Evolutionary conservation across 768 basidiomycete species (phyloP).

Genomic region (Lyophyllum atratum): DNA sequence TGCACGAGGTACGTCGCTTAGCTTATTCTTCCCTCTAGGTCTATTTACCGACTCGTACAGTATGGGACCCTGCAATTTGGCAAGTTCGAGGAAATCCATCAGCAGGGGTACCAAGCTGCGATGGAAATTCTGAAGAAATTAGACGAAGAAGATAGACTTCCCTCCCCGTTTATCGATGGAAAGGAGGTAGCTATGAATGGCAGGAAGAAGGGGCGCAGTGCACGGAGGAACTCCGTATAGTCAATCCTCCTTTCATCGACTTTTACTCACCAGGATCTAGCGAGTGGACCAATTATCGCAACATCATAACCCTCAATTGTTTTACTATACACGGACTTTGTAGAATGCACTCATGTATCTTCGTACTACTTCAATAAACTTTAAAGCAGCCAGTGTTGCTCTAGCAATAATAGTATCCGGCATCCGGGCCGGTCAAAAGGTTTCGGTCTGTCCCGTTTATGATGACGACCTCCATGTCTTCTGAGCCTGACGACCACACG

Average conservation of each 20-base stretch:
- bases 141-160: constrained; percentile 84
- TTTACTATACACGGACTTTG: not conserved
- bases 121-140: constrained; percentile 72
- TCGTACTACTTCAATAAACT: constrained; percentile 3
- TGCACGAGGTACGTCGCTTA: constrained; percentile 68
- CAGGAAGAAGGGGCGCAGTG: constrained; percentile 75
- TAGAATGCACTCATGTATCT: constrained; percentile 6
- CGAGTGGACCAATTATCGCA: not conserved
- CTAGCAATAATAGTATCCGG: not conserved
- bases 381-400: not conserved
- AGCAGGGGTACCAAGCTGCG: constrained; percentile 78
- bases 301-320: not conserved
- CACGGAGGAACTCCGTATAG: constrained; percentile 72
- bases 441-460: not conserved
- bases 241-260: not conserved
- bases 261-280: not conserved
- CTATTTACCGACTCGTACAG: constrained; percentile 33
- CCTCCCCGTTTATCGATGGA: constrained; percentile 68
- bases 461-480: constrained; percentile 13
- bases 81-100: constrained; percentile 87
- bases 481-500: constrained; percentile 11
- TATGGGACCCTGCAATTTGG: constrained; percentile 91
- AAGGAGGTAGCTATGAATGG: constrained; percentile 44
- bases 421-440: constrained; percentile 4
- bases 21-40: not conserved